A percentile compares a stretch with the other conserved stretches of the same genome.
phyloP scores from a whole-genome alignment of 805 yeast species.

The Candida cerambycidarum region DNA sequence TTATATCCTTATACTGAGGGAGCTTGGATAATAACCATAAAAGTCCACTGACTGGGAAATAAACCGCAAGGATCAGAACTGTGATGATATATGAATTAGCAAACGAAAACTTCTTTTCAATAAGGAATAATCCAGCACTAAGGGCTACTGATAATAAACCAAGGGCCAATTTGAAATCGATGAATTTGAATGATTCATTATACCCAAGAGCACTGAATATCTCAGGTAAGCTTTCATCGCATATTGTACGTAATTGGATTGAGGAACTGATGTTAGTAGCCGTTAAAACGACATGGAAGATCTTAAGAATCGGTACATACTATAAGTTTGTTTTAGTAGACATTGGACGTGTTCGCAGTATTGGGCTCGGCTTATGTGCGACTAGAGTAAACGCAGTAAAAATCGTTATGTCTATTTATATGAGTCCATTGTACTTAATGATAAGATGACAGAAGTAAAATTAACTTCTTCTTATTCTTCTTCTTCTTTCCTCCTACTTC shows the following conservation, averaged over 20 bases:
- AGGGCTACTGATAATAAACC: conserved; percentile 48
- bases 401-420: too few relatives aligned
- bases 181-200: conserved; percentile 44
- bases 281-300: too few relatives aligned
- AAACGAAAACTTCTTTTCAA: conserved; percentile 51
- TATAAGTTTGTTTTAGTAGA: conserved; percentile 22
- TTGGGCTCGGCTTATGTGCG: background rate
- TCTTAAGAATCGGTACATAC: too few relatives aligned
- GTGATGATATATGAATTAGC: conserved; percentile 38
- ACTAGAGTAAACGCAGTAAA: too few relatives aligned
- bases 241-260: conserved; percentile 45
- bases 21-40: conserved; percentile 33
- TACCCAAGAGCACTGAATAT: conserved; percentile 46
- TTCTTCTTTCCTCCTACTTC: conserved; percentile 37
- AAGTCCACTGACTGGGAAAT: conserved; percentile 34
- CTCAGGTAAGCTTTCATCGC: conserved; percentile 49
- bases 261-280: conserved; percentile 35
- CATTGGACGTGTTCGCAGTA: conserved; percentile 5
- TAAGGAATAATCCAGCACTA: conserved; percentile 46
- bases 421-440: background rate
- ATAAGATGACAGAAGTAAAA: conserved; percentile 17
- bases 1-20: conserved; percentile 40
- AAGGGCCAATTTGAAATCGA: conserved; percentile 48
- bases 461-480: conserved; percentile 49
- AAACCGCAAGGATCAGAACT: conserved; percentile 33